Conservation (phyloP, 2,329 filamentous ascomycete genomes). For the Diplodia corticola region DNA sequence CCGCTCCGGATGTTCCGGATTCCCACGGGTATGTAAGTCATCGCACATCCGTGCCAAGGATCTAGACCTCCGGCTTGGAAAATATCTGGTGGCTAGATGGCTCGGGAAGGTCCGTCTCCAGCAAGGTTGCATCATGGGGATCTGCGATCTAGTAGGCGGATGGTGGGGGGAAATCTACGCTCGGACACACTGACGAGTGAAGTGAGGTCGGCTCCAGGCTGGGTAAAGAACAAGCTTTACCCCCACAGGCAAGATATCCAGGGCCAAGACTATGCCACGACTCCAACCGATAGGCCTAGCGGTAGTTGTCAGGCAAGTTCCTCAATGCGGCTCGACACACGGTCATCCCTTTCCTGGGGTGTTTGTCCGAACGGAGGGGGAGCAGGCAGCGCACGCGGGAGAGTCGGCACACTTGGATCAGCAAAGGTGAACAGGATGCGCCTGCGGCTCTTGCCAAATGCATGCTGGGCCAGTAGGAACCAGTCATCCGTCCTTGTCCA, state of each 20-base stretch:
- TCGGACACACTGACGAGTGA: background rate
- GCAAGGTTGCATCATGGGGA: background rate
- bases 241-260: background rate
- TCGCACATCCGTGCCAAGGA: background rate
- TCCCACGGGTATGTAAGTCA: background rate
- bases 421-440: conserved; percentile 12
- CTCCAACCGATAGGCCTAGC: background rate
- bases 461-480: background rate
- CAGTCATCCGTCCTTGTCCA: conserved; percentile 17
- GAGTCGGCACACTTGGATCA: conserved; percentile 5
- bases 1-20: background rate
- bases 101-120: conserved; percentile 4
- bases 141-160: conserved; percentile 8
- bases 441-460: conserved; percentile 18
- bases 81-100: background rate
- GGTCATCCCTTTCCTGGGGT: background rate
- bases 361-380: background rate
- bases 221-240: conserved; percentile 1
- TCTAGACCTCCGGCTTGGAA: background rate
- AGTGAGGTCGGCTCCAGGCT: background rate
- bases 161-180: background rate
- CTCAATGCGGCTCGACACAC: conserved; percentile 6
- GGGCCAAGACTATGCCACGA: background rate
- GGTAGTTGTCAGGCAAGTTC: background rate
- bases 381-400: conserved; percentile 3